Conservation (phyloP, 306 rosid species). For the Glycine soja region DNA sequence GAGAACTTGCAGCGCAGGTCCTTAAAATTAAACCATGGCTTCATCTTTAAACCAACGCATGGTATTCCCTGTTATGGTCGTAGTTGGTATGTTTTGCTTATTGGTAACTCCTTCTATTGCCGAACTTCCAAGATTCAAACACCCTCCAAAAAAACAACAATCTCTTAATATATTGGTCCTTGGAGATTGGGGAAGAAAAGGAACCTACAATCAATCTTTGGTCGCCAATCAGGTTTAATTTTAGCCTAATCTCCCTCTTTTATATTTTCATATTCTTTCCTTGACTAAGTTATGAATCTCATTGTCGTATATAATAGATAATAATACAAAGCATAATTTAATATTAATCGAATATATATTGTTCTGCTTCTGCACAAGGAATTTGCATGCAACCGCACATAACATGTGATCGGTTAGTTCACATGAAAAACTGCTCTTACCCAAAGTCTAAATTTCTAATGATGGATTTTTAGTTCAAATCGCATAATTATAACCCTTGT, state of each 20-base stretch:
- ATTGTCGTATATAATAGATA: not conserved
- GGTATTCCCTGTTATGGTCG: not conserved
- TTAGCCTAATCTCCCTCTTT: not conserved
- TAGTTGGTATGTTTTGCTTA: constrained; percentile 1
- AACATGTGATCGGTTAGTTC: not conserved
- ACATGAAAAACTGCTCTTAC: not conserved
- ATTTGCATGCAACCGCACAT: not conserved
- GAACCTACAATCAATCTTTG: constrained; percentile 64
- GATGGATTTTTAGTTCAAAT: not conserved
- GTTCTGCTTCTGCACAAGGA: no score
- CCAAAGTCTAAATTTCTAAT: not conserved
- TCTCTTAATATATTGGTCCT: constrained; percentile 63
- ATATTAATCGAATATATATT: not conserved
- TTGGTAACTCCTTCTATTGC: constrained; percentile 33
- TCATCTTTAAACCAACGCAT: constrained; percentile 5
- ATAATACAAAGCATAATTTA: no score
- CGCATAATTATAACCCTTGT: not conserved
- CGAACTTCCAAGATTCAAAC: constrained; percentile 51
- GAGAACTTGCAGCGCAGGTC: not conserved
- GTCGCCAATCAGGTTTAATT: constrained; percentile 66
- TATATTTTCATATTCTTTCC: not conserved
- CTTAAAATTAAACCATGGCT: constrained; percentile 44
- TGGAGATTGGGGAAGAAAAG: constrained; percentile 87
- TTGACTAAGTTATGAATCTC: not conserved
- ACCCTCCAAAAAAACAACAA: constrained; percentile 39